Evolutionary conservation across 2,329 filamentous ascomycete species (phyloP), one percentile per base, ranked within the genome.

Genomic region (Aspergillus sp.): DNA sequence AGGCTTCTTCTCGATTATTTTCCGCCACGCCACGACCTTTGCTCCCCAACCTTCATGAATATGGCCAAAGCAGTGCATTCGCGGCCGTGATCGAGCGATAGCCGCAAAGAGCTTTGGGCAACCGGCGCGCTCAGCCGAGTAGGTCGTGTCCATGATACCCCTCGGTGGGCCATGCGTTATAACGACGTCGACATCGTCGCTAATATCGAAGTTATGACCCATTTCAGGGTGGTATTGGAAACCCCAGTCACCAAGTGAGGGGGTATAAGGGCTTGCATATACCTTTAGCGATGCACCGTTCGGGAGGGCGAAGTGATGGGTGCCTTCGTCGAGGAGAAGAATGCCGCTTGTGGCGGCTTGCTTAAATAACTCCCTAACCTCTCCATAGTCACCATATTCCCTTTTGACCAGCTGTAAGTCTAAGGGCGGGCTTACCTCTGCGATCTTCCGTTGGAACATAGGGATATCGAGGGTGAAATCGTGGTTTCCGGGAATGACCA

Each of bases 401-500:
- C 63, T 67, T 56, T 65, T 58, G 11, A 76, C 62, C 5, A 70
- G 61, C 0, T 74, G 68, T 2, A 27, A 39, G 3, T 51, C 40
- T 15, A 74, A 54, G 5, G 62, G 59, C 4, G 66, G 60, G 15
- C 51, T 51, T 20, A 67, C 64, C 5, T 74, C 70, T 3, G 59
- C 56, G 22, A 75, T 54, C 42, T 73, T 75, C 12, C 64, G 61
- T 42, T 71, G 57, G 49, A 80, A 83, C 0, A 64, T 64, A 0
- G 64, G 61, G 2, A 62, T 64, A 56, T 82, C 76, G 41, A 77
- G 59, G 4, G 73, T 78, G 47, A 77, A 75, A 62, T 86, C 82
- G 62, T 85, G 82, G 58, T 84, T 85, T 2, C 83, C 82, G 2
- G 82, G 76, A 58, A 86, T 84, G 44, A 79, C 75, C 3, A 85